Base-by-base conservation (phyloP, 495 filamentous ascomycete species). In the Hypoxylon lienhwacheense region DNA sequence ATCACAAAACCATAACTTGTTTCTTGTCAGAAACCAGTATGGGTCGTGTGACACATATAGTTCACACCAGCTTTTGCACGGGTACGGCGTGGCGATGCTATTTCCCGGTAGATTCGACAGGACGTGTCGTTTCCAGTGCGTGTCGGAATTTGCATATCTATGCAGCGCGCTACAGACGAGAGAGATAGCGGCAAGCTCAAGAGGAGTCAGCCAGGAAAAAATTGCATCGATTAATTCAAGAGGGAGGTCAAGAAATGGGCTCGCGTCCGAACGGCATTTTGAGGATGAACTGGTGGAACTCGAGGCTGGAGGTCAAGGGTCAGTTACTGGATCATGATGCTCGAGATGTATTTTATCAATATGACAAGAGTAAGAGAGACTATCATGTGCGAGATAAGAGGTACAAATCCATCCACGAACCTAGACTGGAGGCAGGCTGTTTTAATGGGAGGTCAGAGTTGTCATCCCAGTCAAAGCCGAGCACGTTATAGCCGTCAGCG, bases 1-100 rank as follows among this genome's bases (percentile, higher is more conserved):
- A 69, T 96, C 90, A 24, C 82, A 79, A 61, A 95, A 90, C 92
- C 92, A 97, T 31, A 97, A 69, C 70, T 88, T 90, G 53, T 88
- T 71, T 47, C 78, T 79, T 0, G 87, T 75, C 0, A 97, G 77
- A 61, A 95, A 97, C 87, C 93, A 95, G 59, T 85, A 85, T 1
- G 87, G 85, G 46, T 91, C 77, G 64, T 91, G 85, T 20, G 85
- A 77, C 24, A 79, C 69, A 57, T 87, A 96, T 4, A 97, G 77
- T 19, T 81, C 77, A 47, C 77, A 81, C 65, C 81, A 91, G 11
- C 77, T 82, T 4, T 63, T 53, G 58, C 80, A 89, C 0, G 82
- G 82, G 3, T 75, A 75, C 1, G 85, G 76, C 1, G 70, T 65
- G 5, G 65, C 65, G n/a, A 89, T 74, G 2, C 74, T 55, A 34